A percentile compares a stretch with the other conserved stretches of the same genome.
Evolutionary conservation across 2,329 filamentous ascomycete genomes (phyloP).

Genomic region (Phyllosticta citribraziliensis): DNA sequence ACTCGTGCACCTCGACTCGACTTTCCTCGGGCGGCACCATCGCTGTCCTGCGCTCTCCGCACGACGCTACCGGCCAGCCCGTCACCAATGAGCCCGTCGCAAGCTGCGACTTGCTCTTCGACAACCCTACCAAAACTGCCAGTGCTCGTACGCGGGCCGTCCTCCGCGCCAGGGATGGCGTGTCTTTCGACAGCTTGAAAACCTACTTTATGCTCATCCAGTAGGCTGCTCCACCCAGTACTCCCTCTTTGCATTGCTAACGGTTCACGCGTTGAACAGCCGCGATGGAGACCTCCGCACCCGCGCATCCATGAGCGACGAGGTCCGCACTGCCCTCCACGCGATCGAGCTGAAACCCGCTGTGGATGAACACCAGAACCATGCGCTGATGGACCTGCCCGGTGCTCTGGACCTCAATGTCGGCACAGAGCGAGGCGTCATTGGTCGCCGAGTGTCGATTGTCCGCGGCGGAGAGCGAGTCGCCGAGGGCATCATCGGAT

Average conservation of each 20-base stretch:
- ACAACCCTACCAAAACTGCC: neutral
- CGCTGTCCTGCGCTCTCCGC: constrained; percentile 7
- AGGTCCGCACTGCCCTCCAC: constrained; percentile 4
- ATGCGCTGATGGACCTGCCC: constrained; percentile 1
- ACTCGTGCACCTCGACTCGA: neutral
- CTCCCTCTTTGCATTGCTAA: neutral
- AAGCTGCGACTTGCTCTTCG: constrained; percentile 9
- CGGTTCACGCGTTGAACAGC: neutral
- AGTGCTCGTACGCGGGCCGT: neutral
- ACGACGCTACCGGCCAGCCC: neutral
- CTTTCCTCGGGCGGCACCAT: constrained; percentile 9
- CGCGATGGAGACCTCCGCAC: constrained; percentile 6
- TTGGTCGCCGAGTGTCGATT: constrained; percentile 8
- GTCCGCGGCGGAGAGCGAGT: neutral
- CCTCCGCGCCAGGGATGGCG: constrained; percentile 3
- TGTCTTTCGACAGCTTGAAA: neutral
- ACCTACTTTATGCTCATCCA: constrained; percentile 9
- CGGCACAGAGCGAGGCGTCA: constrained; percentile 3
- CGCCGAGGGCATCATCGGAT: constrained; percentile 10
- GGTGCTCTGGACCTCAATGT: constrained; percentile 2
- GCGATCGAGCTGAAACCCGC: constrained; percentile 4
- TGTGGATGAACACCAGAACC: constrained; percentile 3
- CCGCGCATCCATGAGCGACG: neutral
- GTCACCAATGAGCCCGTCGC: neutral
- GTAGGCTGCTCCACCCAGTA: neutral